Conservation (phyloP, 73 alveolate genomes). For the Stentor roeselii region DNA sequence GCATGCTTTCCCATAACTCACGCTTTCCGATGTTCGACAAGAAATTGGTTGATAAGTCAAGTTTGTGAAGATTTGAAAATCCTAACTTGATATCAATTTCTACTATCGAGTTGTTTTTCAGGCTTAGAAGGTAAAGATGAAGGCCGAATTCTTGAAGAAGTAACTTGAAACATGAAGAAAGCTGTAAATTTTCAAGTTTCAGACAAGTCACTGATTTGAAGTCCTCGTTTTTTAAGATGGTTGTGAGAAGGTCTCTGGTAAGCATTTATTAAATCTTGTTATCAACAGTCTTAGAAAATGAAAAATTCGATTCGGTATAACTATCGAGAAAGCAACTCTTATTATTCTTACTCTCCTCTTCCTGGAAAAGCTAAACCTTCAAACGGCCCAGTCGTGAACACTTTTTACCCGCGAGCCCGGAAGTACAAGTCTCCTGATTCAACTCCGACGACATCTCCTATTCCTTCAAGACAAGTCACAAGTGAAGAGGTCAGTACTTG, state of each 20-base stretch:
- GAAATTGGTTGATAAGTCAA: background rate
- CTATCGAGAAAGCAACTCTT: no score
- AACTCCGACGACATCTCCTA: background rate
- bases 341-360: background rate
- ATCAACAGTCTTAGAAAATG: background rate
- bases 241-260: background rate
- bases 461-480: background rate
- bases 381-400: background rate
- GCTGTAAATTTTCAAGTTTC: background rate
- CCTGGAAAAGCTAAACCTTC: background rate
- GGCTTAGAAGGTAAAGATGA: background rate
- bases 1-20: background rate
- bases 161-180: background rate
- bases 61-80: background rate
- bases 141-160: background rate
- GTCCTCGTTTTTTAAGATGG: background rate
- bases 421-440: background rate
- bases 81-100: background rate
- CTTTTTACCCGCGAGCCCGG: background rate
- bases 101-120: background rate
- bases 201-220: background rate
- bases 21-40: background rate
- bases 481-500: background rate
- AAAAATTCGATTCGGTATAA: no score
- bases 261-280: background rate